Evolutionary conservation across 805 yeast genomes (phyloP).

Genomic region (Starmera pachycereana): DNA sequence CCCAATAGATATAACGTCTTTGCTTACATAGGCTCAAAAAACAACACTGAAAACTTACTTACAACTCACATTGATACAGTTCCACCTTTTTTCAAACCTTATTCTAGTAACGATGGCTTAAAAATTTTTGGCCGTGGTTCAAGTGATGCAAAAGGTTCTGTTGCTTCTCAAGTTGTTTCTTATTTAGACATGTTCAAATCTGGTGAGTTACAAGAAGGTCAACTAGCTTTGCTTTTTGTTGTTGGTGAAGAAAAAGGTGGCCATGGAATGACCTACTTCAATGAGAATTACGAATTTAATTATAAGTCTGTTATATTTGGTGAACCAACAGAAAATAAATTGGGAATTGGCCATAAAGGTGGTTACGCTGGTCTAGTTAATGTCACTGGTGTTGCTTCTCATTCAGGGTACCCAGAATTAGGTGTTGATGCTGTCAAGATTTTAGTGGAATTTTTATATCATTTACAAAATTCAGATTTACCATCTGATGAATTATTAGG

Average conservation of each 20-base stretch:
- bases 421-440: constrained; percentile 50
- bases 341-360: constrained; percentile 64
- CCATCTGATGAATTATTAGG: constrained; percentile 46
- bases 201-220: constrained; percentile 37
- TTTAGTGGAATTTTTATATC: constrained; percentile 37
- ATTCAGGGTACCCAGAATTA: constrained; percentile 59
- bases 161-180: constrained; percentile 48
- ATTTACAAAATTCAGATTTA: constrained; percentile 28
- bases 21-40: constrained; percentile 38
- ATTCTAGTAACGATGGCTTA: constrained; percentile 28
- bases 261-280: constrained; percentile 41
- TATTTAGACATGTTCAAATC: constrained; percentile 32
- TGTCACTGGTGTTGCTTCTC: constrained; percentile 43
- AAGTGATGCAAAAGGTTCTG: constrained; percentile 55
- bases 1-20: constrained; percentile 36
- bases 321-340: constrained; percentile 58
- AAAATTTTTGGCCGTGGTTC: constrained; percentile 54
- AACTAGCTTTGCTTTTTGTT: constrained; percentile 44
- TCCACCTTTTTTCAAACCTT: constrained; percentile 48
- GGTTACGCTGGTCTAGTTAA: constrained; percentile 27
- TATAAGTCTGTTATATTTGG: constrained; percentile 59
- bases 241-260: constrained; percentile 59
- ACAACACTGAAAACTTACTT: constrained; percentile 36
- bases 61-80: constrained; percentile 63
- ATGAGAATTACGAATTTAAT: constrained; percentile 26